phyloP scores from a whole-genome alignment of 2,329 filamentous ascomycete species.

The Diaporthe ilicicola region DNA sequence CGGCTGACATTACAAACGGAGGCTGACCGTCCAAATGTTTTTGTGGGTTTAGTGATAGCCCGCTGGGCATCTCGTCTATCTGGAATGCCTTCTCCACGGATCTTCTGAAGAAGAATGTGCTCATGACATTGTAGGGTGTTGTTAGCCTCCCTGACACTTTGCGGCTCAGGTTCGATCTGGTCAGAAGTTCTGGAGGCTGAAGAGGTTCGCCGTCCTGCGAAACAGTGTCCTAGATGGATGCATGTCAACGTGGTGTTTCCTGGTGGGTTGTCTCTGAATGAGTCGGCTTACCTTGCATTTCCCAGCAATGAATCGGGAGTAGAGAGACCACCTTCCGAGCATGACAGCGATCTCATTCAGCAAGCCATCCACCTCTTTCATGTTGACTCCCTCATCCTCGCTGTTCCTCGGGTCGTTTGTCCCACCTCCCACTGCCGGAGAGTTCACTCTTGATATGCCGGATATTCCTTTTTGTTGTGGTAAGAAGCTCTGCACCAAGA shows the following conservation, averaged over 20 bases:
- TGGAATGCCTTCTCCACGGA: slow-evolving; percentile 99
- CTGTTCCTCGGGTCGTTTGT: slow-evolving; percentile 64
- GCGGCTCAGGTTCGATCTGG: slow-evolving; percentile 79
- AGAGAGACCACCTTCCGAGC: slow-evolving; percentile 92
- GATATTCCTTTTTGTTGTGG: slow-evolving; percentile 70
- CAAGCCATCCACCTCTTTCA: slow-evolving; percentile 92
- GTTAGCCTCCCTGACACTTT: slow-evolving; percentile 81
- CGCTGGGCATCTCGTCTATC: slow-evolving; percentile 85
- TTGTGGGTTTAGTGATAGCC: slow-evolving; percentile 78
- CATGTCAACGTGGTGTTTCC: slow-evolving; percentile 38
- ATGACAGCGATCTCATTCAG: slow-evolving; percentile 90
- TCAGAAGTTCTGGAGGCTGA: slow-evolving; percentile 75
- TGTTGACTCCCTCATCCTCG: slow-evolving; percentile 93
- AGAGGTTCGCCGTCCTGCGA: slow-evolving; percentile 64
- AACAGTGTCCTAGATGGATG: slow-evolving; percentile 55
- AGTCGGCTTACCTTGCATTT: slow-evolving; percentile 78
- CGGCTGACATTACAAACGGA: slow-evolving; percentile 92
- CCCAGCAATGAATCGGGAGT: slow-evolving; percentile 85
- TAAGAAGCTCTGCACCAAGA: slow-evolving; percentile 93
- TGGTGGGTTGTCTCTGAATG: slow-evolving; percentile 34
- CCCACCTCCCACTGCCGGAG: slow-evolving; percentile 69
- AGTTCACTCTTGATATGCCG: slow-evolving; percentile 75
- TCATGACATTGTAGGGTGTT: slow-evolving; percentile 88
- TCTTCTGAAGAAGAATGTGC: slow-evolving; percentile 94
- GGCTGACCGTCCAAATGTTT: slow-evolving; percentile 78